phyloP scores from a whole-genome alignment of 2,329 filamentous ascomycete species.

The Pestalotiopsis fici region DNA sequence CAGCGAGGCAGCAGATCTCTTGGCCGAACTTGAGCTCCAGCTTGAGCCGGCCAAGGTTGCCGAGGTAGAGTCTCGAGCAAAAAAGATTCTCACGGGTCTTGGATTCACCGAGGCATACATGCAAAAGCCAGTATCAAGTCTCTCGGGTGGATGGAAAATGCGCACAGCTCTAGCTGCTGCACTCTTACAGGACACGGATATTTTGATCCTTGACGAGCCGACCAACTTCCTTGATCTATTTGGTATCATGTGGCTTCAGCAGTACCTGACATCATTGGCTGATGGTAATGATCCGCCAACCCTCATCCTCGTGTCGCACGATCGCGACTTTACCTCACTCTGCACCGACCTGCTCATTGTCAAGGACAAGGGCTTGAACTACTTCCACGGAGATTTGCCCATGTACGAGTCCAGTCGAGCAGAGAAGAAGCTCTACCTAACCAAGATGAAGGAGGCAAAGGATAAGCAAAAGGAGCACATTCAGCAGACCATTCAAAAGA shows the following conservation, averaged over 20 bases:
- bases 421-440: constrained; percentile 68
- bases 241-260: constrained; percentile 83
- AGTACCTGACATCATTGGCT: constrained; percentile 62
- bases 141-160: constrained; percentile 81
- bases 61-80: constrained; percentile 66
- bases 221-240: constrained; percentile 85
- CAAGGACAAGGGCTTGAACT: constrained; percentile 69
- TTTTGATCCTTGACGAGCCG: constrained; percentile 82
- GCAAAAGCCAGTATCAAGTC: constrained; percentile 57
- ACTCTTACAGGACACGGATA: constrained; percentile 72
- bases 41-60: constrained; percentile 66
- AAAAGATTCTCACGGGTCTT: constrained; percentile 66
- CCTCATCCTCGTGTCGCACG: constrained; percentile 79
- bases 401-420: constrained; percentile 70
- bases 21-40: constrained; percentile 68
- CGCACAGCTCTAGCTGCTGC: constrained; percentile 65
- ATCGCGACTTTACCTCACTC: constrained; percentile 76
- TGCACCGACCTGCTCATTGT: constrained; percentile 79
- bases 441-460: constrained; percentile 78
- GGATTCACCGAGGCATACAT: constrained; percentile 69
- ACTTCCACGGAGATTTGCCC: constrained; percentile 74
- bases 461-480: constrained; percentile 81
- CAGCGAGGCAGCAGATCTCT: constrained; percentile 68
- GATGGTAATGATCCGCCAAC: constrained; percentile 60
- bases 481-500: constrained; percentile 74